These are phyloP conservation scores for Fusarium virguliforme DNA, from an alignment of 2,329 filamentous ascomycete species.

Conservation along the genomic window DNA sequence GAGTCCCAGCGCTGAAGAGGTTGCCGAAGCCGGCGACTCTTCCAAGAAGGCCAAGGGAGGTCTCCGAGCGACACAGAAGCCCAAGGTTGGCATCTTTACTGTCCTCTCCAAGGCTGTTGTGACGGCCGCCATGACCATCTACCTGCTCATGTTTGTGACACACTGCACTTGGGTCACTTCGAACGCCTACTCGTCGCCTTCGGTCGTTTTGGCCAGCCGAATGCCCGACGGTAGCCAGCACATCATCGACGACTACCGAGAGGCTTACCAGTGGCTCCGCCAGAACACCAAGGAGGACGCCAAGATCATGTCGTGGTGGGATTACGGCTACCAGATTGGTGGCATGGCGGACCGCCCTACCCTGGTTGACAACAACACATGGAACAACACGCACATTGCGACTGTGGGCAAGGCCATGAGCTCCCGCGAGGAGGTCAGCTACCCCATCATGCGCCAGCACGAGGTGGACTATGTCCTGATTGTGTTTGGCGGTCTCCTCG, in stretches of 20 bases:
- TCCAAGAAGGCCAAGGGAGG: slow-evolving; percentile 70
- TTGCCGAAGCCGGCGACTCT: slow-evolving; percentile 63
- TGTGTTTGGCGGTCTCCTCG: slow-evolving; percentile 94
- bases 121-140: slow-evolving; percentile 79
- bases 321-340: slow-evolving; percentile 99
- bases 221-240: slow-evolving; percentile 96
- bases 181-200: slow-evolving; percentile 98
- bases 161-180: slow-evolving; percentile 99
- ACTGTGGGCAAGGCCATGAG: slow-evolving; percentile 99
- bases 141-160: slow-evolving; percentile 92
- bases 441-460: slow-evolving; percentile 97
- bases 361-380: slow-evolving; percentile 99
- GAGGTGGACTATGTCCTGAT: slow-evolving; percentile 99
- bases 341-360: slow-evolving; percentile 99
- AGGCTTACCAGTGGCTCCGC: slow-evolving; percentile 99
- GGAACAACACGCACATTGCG: slow-evolving; percentile 99
- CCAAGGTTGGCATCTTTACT: slow-evolving; percentile 87
- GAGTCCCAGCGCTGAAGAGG: slow-evolving; percentile 70
- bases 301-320: slow-evolving; percentile 99
- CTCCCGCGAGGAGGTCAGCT: slow-evolving; percentile 96
- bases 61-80: slow-evolving; percentile 80
- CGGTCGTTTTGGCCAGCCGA: slow-evolving; percentile 92
- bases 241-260: slow-evolving; percentile 99
- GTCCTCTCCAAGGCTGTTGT: slow-evolving; percentile 85
- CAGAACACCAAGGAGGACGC: slow-evolving; percentile 96